Base-by-base conservation (phyloP, 2,329 filamentous ascomycete species). In the Colletotrichum cordylinicola region DNA sequence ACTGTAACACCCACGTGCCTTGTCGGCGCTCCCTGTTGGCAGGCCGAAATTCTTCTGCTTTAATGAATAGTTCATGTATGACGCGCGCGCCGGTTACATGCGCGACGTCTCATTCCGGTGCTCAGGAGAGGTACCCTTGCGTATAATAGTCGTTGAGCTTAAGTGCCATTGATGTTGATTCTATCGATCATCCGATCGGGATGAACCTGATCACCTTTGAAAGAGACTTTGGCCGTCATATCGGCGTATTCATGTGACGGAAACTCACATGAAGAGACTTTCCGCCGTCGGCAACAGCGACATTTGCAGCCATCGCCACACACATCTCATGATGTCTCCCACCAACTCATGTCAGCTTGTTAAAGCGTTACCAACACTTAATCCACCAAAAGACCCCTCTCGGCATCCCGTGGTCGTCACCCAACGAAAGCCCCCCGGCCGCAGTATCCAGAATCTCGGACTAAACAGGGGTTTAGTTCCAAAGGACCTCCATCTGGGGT, bases 1-100 rank as follows among this genome's bases (percentile, higher is more conserved):
- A 18, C 8, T 18, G 18, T n/a, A 24, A 4, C 27, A 37, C 29
- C 70, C 74, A 74, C 74, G 70, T 76, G 64, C 58, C 60, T 16
- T 35, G 18, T 21, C 29, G n/a, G 33, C 33, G 62, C 33, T 72
- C 33, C 62, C 69, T 55, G 74, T 76, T 76, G 74, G 64, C 13
- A 52, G 64, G 24, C 31, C 7, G 18, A 7, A 18, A 29, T 8
- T 31, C 31, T 4, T 29, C 6, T 27, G 18, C 10, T 56, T 67
- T 37, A 21, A 58, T 67, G 4, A 69, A 64, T 39, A 35, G 58
- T 69, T 60, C 31, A 18, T 58, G 58, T 39, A 18, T 37, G 56
- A 56, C 27, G 56, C 24, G 55, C 39, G 8, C 16, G 62, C 39
- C n/a, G 6, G 29, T 62, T 56, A 29, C 62, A 52, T 58, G 39